These are phyloP conservation scores for Xylariales sp. DNA, from an alignment of 2,329 filamentous ascomycete species.

Conservation along the genomic window DNA sequence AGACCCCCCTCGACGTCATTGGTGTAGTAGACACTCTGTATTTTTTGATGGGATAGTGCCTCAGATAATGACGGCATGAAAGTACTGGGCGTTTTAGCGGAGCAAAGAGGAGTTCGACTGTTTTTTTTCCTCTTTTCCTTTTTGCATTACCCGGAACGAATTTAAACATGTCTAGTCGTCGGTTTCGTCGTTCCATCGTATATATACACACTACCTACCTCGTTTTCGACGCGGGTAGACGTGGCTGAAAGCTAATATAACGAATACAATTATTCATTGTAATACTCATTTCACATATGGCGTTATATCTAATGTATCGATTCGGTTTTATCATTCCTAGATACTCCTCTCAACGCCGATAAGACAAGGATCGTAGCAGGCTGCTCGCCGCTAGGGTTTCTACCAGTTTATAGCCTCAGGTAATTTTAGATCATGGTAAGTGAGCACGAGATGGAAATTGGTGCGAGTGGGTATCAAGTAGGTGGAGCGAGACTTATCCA, in stretches of 20 bases:
- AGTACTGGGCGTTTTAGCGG: conserved; percentile 36
- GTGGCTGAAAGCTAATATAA: background rate
- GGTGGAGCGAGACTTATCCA: conserved; percentile 13
- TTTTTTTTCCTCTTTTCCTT: conserved; percentile 11
- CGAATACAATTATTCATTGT: background rate
- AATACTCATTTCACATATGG: background rate
- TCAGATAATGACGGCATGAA: conserved; percentile 25
- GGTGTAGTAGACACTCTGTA: conserved; percentile 23
- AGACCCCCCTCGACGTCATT: conserved; percentile 5
- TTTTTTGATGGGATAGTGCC: conserved; percentile 21
- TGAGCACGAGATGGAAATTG: conserved; percentile 10
- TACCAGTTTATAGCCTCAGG: conserved; percentile 4
- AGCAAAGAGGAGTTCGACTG: conserved; percentile 35
- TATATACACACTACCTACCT: conserved; percentile 13
- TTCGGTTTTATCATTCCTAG: conserved; percentile 26
- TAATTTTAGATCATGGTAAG: background rate
- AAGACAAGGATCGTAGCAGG: conserved; percentile 19
- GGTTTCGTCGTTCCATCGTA: conserved; percentile 6
- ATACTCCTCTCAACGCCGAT: conserved; percentile 31
- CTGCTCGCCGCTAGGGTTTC: conserved; percentile 7
- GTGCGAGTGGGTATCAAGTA: conserved; percentile 38
- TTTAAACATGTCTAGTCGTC: conserved; percentile 11
- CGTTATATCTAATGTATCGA: background rate
- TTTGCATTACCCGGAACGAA: conserved; percentile 14
- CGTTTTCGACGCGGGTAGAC: conserved; percentile 4